A percentile compares a stretch with the other conserved stretches of the same genome.
These are phyloP conservation scores for Pichia pseudocactophila DNA, from an alignment of 805 yeast genomes.

Conservation along the genomic window DNA sequence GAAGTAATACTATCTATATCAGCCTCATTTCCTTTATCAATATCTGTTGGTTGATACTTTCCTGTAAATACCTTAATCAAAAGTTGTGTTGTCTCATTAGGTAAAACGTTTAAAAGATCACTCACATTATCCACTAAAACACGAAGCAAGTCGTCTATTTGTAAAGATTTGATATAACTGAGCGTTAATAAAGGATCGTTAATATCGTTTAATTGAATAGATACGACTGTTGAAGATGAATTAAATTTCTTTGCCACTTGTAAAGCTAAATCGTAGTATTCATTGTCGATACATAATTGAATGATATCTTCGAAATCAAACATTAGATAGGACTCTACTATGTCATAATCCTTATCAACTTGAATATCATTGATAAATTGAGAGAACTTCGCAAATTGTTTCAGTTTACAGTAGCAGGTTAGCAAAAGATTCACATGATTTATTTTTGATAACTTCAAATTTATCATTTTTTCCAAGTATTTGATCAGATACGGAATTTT, in stretches of 20 bases:
- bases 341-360: constrained; percentile 27
- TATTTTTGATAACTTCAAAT: constrained; percentile 46
- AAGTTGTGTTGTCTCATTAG: constrained; percentile 74
- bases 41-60: constrained; percentile 42
- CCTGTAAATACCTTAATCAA: constrained; percentile 88
- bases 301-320: constrained; percentile 66
- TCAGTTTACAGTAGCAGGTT: constrained; percentile 73
- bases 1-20: not conserved
- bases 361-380: constrained; percentile 41
- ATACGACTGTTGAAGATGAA: constrained; percentile 68
- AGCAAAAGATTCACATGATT: constrained; percentile 78
- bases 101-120: constrained; percentile 52
- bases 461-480: constrained; percentile 55
- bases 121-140: constrained; percentile 50
- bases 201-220: constrained; percentile 60
- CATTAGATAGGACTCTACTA: constrained; percentile 29
- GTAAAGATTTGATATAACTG: constrained; percentile 54
- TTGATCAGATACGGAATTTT: constrained; percentile 55
- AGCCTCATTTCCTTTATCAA: constrained; percentile 28
- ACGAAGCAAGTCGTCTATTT: constrained; percentile 69
- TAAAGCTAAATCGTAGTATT: constrained; percentile 58
- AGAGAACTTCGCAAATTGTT: constrained; percentile 47
- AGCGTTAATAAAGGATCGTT: constrained; percentile 52
- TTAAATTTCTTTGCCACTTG: constrained; percentile 60
- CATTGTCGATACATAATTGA: constrained; percentile 63